These are phyloP conservation scores for Triticum timopheevii DNA, from an alignment of 176 grass and related monocot species.

Conservation along the genomic window DNA sequence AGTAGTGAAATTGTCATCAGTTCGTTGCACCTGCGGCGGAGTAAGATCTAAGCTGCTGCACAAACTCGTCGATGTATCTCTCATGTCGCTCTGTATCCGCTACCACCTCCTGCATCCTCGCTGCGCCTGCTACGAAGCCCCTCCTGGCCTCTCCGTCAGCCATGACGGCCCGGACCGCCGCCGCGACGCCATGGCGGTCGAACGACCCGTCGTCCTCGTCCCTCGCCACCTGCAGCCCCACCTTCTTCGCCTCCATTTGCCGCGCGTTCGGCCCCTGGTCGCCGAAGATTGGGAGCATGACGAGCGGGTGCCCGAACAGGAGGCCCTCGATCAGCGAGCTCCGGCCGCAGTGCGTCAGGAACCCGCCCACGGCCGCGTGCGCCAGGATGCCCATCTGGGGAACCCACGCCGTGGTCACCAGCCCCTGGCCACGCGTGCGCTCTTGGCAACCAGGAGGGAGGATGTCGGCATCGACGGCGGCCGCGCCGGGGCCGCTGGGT, in stretches of 20 bases:
- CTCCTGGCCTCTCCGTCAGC: background rate
- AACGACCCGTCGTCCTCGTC: background rate
- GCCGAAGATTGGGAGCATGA: background rate
- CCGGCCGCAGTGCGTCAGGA: constrained; percentile 3
- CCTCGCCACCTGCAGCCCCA: background rate
- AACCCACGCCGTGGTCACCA: background rate
- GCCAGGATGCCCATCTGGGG: constrained; percentile 1
- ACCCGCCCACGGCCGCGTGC: background rate
- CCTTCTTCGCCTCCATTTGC: constrained; percentile 1
- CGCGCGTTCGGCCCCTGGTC: background rate
- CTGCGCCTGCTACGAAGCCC: background rate
- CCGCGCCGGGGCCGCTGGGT: too few species aligned
- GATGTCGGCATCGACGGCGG: background rate
- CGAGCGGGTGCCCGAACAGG: background rate
- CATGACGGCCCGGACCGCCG: background rate
- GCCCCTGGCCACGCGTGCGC: background rate
- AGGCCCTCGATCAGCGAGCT: background rate
- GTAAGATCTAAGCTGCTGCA: background rate
- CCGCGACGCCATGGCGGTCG: background rate
- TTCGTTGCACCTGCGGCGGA: background rate
- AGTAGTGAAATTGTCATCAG: background rate
- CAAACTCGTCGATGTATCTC: background rate
- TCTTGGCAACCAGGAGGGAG: background rate
- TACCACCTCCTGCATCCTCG: background rate
- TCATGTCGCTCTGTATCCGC: background rate